Conservation (phyloP, 164 flowering plant species). For the Chimonanthus praecox region DNA sequence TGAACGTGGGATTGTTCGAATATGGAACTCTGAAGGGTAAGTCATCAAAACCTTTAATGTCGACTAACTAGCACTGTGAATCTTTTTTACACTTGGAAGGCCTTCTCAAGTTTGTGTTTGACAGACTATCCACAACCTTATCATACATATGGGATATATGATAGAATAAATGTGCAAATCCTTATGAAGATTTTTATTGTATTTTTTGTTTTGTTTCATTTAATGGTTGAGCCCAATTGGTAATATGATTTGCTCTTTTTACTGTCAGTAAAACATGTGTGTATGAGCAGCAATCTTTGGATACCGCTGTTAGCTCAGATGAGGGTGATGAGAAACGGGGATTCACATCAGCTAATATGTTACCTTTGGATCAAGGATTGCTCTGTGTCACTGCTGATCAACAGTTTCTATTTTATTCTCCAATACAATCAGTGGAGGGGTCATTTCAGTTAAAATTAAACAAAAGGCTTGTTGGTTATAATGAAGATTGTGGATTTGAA, state of each 20-base stretch:
- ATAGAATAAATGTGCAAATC: not conserved
- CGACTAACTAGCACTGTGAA: not conserved
- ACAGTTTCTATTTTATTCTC: constrained; percentile 74
- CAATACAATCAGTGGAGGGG: constrained; percentile 32
- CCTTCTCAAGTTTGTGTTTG: too few relatives aligned
- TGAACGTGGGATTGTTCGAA: constrained; percentile 82
- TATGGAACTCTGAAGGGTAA: constrained; percentile 87
- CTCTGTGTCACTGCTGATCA: constrained; percentile 91
- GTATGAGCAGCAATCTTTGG: constrained; percentile 74
- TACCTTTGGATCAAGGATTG: constrained; percentile 77
- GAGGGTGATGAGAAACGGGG: constrained; percentile 60
- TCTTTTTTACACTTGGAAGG: too few relatives aligned
- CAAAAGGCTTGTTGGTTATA: constrained; percentile 80
- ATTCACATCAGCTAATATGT: constrained; percentile 61
- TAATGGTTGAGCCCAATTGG: not conserved
- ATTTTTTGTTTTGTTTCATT: not conserved
- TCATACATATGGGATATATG: not conserved
- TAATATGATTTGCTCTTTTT: constrained; percentile 4
- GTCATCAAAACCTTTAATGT: not conserved
- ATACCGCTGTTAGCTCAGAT: constrained; percentile 47
- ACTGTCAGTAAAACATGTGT: constrained; percentile 55
- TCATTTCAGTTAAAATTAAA: constrained; percentile 31
- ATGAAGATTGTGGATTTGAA: constrained; percentile 85
- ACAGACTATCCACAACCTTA: too few relatives aligned
- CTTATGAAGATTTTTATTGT: not conserved